Evolutionary conservation across 106 monocot species (phyloP).

Genomic region (Platanthera zijinensis): DNA sequence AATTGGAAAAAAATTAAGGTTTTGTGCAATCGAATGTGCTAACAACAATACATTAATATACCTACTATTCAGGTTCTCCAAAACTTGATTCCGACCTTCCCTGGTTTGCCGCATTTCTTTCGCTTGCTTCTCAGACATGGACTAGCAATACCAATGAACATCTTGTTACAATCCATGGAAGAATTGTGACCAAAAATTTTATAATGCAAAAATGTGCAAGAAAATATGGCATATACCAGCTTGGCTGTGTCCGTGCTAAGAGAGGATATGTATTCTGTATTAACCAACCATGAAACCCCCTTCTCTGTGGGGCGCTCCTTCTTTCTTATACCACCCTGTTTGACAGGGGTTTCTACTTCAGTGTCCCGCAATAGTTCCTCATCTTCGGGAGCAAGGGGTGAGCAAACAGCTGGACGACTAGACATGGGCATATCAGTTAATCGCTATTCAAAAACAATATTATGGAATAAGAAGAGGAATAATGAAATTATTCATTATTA

Average conservation of each 20-base stretch:
- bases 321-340: constrained; percentile 73
- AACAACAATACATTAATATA: constrained; percentile 18
- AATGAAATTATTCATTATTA: neutral
- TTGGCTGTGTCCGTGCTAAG: constrained; percentile 77
- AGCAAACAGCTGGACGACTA: constrained; percentile 43
- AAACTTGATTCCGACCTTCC: constrained; percentile 58
- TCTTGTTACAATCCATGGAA: neutral
- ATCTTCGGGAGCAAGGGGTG: constrained; percentile 73
- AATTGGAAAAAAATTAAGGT: neutral
- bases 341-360: constrained; percentile 74
- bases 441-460: neutral
- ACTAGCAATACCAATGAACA: constrained; percentile 38
- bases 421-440: neutral
- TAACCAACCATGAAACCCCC: constrained; percentile 92
- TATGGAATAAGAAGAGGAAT: neutral
- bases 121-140: constrained; percentile 89
- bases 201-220: neutral
- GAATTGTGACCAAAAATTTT: neutral
- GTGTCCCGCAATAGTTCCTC: constrained; percentile 71
- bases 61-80: constrained; percentile 89
- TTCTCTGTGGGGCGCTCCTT: constrained; percentile 91
- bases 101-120: constrained; percentile 82
- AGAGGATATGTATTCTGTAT: constrained; percentile 94
- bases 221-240: constrained; percentile 39
- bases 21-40: neutral